phyloP scores from a whole-genome alignment of 2,329 filamentous ascomycete species.

The Colletotrichum euphorbiae region DNA sequence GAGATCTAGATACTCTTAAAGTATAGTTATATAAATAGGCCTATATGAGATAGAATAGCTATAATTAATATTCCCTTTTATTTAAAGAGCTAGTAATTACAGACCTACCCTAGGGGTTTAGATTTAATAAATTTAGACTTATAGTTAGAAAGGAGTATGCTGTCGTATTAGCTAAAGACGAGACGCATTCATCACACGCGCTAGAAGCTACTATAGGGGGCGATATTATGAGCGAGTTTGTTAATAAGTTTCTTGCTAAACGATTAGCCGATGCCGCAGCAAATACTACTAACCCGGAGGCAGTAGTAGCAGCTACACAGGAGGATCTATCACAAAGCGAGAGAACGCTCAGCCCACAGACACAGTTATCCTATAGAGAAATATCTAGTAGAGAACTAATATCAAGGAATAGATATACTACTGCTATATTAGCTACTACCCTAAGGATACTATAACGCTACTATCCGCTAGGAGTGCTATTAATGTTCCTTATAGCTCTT shows the following conservation, averaged over 20 bases:
- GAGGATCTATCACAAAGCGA: not conserved
- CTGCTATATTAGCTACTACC: too few relatives aligned
- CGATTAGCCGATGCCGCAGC: not conserved
- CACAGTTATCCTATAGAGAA: too few relatives aligned
- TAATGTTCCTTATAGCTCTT: too few relatives aligned
- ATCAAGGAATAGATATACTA: too few relatives aligned
- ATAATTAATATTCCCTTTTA: too few relatives aligned
- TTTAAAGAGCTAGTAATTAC: not conserved
- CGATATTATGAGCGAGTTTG: not conserved
- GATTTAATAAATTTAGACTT: conserved; percentile 32
- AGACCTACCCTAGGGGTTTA: conserved; percentile 11
- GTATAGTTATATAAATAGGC: too few relatives aligned
- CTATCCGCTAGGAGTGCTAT: too few relatives aligned
- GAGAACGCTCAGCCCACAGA: not conserved
- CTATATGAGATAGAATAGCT: too few relatives aligned
- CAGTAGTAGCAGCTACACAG: not conserved
- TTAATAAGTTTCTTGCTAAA: not conserved
- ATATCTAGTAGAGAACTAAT: too few relatives aligned
- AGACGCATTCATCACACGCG: not conserved
- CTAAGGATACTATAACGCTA: too few relatives aligned
- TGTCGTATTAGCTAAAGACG: conserved; percentile 1
- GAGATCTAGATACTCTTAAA: too few relatives aligned
- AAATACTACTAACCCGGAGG: not conserved
- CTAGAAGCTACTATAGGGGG: not conserved
- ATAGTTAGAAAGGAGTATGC: conserved; percentile 21